Conservation (phyloP, 805 yeast species). For the Cyberlindnera mississippiensis region DNA sequence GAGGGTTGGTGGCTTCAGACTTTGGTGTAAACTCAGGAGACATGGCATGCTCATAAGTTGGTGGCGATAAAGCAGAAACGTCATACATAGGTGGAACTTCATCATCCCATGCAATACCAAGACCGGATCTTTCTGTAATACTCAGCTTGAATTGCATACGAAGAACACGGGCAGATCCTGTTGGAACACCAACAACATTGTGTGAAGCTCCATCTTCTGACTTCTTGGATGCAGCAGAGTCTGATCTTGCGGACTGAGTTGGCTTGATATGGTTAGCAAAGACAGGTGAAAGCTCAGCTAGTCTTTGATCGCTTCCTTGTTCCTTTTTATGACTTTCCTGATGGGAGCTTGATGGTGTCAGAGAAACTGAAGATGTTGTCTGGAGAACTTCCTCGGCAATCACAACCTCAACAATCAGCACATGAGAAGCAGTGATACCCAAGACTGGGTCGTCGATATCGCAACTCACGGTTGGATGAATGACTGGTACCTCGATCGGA, state of each 20-base stretch:
- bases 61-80: conserved; percentile 81
- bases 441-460: conserved; percentile 78
- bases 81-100: conserved; percentile 98
- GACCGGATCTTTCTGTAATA: conserved; percentile 86
- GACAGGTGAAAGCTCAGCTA: conserved; percentile 42
- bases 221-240: conserved; percentile 21
- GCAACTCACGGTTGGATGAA: conserved; percentile 56
- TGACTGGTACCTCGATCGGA: conserved; percentile 26
- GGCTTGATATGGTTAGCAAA: conserved; percentile 35
- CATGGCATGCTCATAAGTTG: conserved; percentile 52
- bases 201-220: conserved; percentile 3
- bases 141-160: conserved; percentile 90
- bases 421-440: conserved; percentile 75
- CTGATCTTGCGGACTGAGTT: conserved; percentile 17
- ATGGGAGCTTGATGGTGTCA: conserved; percentile 31
- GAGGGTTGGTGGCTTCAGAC: conserved; percentile 21
- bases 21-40: conserved; percentile 16
- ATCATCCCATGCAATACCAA: conserved; percentile 98
- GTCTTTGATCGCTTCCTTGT: conserved; percentile 31
- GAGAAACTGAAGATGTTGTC: conserved; percentile 29
- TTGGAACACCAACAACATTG: conserved; percentile 60
- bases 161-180: conserved; percentile 92
- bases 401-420: conserved; percentile 80
- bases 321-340: conserved; percentile 7
- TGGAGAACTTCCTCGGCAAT: conserved; percentile 85